These are phyloP conservation scores for Tephrocybe sp. DNA, from an alignment of 768 basidiomycete species.

Conservation along the genomic window DNA sequence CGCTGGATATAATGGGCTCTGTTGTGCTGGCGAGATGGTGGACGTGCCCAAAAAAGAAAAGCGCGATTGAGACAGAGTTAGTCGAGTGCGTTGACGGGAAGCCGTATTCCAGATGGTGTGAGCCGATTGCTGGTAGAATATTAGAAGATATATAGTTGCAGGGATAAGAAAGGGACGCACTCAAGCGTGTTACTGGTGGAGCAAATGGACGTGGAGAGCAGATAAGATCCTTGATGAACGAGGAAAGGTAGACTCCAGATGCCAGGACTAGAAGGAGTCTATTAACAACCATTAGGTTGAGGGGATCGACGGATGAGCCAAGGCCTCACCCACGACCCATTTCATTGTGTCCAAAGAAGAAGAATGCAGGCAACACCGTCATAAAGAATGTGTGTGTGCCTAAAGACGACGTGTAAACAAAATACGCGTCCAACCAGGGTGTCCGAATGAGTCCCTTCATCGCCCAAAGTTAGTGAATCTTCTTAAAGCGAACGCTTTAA, in stretches of 20 bases:
- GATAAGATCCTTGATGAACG: constrained; percentile 84
- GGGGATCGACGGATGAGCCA: constrained; percentile 8
- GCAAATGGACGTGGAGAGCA: constrained; percentile 90
- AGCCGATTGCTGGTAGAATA: constrained; percentile 58
- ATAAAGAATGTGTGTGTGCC: constrained; percentile 95
- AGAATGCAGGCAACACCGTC: constrained; percentile 80
- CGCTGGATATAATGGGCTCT: constrained; percentile 41
- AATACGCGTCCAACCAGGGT: constrained; percentile 76
- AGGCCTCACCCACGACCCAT: constrained; percentile 68
- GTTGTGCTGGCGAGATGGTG: constrained; percentile 47
- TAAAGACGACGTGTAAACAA: constrained; percentile 78
- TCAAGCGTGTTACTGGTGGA: constrained; percentile 88
- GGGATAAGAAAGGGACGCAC: constrained; percentile 41
- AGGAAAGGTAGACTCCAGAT: constrained; percentile 83
- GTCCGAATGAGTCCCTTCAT: constrained; percentile 53
- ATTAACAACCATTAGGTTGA: not conserved
- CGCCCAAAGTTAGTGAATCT: not conserved
- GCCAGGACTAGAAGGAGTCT: constrained; percentile 73
- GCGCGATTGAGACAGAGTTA: constrained; percentile 85
- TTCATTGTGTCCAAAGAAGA: constrained; percentile 82
- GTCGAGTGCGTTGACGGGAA: constrained; percentile 96
- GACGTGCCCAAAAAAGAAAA: constrained; percentile 68
- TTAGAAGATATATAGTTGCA: not conserved
- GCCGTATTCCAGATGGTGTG: constrained; percentile 88
- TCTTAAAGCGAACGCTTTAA: too few relatives aligned